Conservation (phyloP, 2,329 filamentous ascomycete species). For the Penicillium concentricum region DNA sequence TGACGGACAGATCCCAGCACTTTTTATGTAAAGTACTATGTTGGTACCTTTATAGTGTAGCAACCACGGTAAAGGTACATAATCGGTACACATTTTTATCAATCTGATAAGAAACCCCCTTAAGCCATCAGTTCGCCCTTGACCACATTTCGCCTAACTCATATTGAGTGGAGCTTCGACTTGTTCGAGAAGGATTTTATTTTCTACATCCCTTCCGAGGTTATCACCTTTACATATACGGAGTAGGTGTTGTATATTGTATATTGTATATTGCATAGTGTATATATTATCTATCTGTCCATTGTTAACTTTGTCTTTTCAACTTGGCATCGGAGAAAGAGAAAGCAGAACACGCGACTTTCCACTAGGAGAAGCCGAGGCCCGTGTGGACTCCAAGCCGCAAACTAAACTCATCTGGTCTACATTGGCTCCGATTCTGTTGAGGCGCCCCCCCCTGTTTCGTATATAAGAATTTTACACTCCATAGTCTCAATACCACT, state of each 20-base stretch:
- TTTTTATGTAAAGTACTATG: not conserved
- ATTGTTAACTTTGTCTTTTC: not conserved
- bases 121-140: constrained; percentile 1
- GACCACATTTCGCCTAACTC: constrained; percentile 4
- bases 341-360: not conserved
- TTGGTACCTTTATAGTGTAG: not conserved
- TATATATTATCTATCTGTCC: not conserved
- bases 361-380: constrained; percentile 1
- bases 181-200: constrained; percentile 1
- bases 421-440: not conserved
- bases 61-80: not conserved
- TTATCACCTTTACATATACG: not conserved
- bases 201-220: not conserved
- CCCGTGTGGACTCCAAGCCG: not conserved
- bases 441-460: not conserved
- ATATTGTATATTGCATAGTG: not conserved
- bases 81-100: constrained; percentile 2
- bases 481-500: not conserved
- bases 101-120: constrained; percentile 8
- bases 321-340: not conserved
- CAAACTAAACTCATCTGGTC: not conserved
- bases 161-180: constrained; percentile 1
- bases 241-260: too few species aligned
- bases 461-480: not conserved
- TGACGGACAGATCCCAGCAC: not conserved